Percentiles rank a stretch among this genome's conserved stretches.
These are phyloP conservation scores for Globisporangium orthogonon DNA, from an alignment of 352 stramenopile genomes.

Conservation along the genomic window DNA sequence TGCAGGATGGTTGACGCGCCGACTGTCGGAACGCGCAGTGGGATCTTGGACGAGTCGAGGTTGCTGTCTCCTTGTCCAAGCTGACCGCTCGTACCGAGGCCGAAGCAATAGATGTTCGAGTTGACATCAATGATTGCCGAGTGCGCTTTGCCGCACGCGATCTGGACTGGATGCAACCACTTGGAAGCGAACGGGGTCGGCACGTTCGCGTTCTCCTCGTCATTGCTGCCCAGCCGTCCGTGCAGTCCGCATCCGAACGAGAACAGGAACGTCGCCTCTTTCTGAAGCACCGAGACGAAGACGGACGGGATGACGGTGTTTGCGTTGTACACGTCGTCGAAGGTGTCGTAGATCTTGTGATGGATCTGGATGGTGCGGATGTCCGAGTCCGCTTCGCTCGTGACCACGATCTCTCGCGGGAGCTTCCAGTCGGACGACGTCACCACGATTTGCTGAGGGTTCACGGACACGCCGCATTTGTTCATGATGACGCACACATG, in stretches of 20 bases:
- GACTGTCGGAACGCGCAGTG: conserved; percentile 37
- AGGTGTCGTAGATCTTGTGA: conserved; percentile 57
- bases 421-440: conserved; percentile 46
- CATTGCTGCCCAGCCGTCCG: conserved; percentile 42
- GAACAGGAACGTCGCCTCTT: conserved; percentile 71
- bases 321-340: conserved; percentile 41
- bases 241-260: conserved; percentile 53
- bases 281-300: conserved; percentile 63
- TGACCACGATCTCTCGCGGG: conserved; percentile 36
- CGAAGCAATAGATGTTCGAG: conserved; percentile 74
- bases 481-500: conserved; percentile 58
- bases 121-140: conserved; percentile 69
- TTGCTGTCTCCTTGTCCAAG: conserved; percentile 50
- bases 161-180: conserved; percentile 65
- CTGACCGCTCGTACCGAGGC: conserved; percentile 32
- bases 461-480: conserved; percentile 47
- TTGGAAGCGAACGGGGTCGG: conserved; percentile 51
- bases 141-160: conserved; percentile 59
- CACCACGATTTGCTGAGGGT: conserved; percentile 39
- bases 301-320: conserved; percentile 46
- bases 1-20: conserved; percentile 30
- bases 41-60: conserved; percentile 52
- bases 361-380: conserved; percentile 65
- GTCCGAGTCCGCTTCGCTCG: conserved; percentile 38
- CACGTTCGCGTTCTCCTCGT: conserved; percentile 35